Evolutionary conservation across 192 early-diverging fungal species (phyloP).

Genomic region (Backusella parvicylindrica): DNA sequence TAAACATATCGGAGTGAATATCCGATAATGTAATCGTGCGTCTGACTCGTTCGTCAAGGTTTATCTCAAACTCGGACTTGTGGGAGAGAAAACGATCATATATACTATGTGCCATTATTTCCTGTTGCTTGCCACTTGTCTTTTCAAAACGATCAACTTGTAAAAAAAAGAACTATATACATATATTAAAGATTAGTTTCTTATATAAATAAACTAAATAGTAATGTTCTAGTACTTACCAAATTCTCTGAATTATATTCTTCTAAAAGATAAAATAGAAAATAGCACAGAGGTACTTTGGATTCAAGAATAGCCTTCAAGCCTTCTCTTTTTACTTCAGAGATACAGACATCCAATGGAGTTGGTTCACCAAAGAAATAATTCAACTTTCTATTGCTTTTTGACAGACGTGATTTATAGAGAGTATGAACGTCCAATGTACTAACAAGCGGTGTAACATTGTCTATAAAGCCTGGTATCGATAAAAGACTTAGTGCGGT

Average conservation of each 20-base stretch:
- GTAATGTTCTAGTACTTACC: constrained; percentile 37
- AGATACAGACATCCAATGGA: constrained; percentile 46
- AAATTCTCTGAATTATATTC: constrained; percentile 48
- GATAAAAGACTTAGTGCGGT: constrained; percentile 4
- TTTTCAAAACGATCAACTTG: constrained; percentile 45
- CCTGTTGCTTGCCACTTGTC: constrained; percentile 9
- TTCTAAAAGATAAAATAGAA: constrained; percentile 45
- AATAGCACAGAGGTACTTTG: constrained; percentile 50
- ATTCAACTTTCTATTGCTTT: constrained; percentile 31
- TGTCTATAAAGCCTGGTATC: neutral
- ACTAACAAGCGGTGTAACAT: neutral
- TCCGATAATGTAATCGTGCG: constrained; percentile 17
- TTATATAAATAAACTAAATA: too few species aligned
- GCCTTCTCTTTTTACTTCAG: constrained; percentile 41
- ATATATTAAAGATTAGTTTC: neutral
- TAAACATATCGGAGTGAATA: constrained; percentile 14
- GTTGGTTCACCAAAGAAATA: constrained; percentile 46
- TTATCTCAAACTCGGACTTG: constrained; percentile 48
- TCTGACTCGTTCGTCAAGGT: constrained; percentile 44
- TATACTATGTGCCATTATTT: constrained; percentile 35
- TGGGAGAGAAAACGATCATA: constrained; percentile 42
- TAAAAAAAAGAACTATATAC: constrained; percentile 44
- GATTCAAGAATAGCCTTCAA: constrained; percentile 45
- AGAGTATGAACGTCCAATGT: constrained; percentile 27
- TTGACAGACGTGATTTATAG: constrained; percentile 30